Base-by-base conservation (phyloP, 345 rosid species). In the Zanthoxylum bungeanum region DNA sequence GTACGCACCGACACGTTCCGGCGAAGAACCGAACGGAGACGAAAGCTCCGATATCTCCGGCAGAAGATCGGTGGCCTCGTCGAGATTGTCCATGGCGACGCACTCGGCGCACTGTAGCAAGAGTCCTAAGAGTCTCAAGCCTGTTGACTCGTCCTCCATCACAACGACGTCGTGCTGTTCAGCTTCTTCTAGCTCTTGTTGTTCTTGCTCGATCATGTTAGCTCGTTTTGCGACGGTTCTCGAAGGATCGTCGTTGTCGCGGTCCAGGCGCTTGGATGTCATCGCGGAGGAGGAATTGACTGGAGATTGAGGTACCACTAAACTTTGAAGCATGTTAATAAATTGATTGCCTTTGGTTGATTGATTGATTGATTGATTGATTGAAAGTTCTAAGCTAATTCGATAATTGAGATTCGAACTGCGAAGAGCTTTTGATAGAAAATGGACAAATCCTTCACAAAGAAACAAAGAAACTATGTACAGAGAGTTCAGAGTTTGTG, bases 31-130 rank as follows among this genome's bases (percentile, higher is more conserved):
- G 64, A 85, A 91, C 22, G 98, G 98, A n/a, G 98, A 88, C 19
- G 94, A 86, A 0, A 87, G 84, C 78, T 87, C 90, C 17, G 88
- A 77, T 72, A 94, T 91, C 84, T 91, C 92, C 0, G 94, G 92
- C 4, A 94, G 69, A 16, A 94, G 88, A 4, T 85, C 95, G 6
- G 80, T 81, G 40, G 97, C 97, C 44, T 84, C 86, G 27, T 71
- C 71, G 68, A 94, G 97, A 59, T 90, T 86, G 46, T 91, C 89
- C 78, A 79, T 86, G 21, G 96, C 96, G 2, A 94, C 97, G 75
- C 85, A 83, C 74, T 94, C 97, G 30, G 98, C 97, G 82, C 97
- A 94, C 79, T 94, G 97, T 3, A 94, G 85, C 58, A 94, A 75
- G n/a, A 94, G 81, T 25, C 95, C 88, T 9, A 94, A 87, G 24